Percentiles rank a stretch among this genome's conserved stretches.
These are phyloP conservation scores for Rhodotorula taiwanensis DNA, from an alignment of 768 basidiomycete genomes.

Conservation along the genomic window DNA sequence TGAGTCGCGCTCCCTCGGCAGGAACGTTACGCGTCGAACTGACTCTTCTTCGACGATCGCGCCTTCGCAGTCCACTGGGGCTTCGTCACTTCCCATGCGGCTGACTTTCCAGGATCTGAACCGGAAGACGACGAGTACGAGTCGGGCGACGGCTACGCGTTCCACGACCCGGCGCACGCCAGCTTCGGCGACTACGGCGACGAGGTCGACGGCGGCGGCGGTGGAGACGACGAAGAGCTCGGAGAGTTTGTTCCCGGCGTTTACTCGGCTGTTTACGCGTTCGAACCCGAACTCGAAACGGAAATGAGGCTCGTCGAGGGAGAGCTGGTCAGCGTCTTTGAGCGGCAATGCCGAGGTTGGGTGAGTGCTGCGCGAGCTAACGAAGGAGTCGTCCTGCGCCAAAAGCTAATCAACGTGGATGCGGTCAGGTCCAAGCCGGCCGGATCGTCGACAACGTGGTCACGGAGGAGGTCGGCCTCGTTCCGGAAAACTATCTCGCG, in stretches of 20 bases:
- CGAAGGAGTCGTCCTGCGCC: too few species aligned
- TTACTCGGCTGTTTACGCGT: slow-evolving; percentile 70
- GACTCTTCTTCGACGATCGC: neutral
- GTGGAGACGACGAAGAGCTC: slow-evolving; percentile 2
- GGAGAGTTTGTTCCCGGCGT: slow-evolving; percentile 57
- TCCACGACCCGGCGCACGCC: slow-evolving; percentile 42
- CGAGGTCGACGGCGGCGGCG: slow-evolving; percentile 3
- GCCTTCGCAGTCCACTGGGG: slow-evolving; percentile 30
- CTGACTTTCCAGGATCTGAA: slow-evolving; percentile 1
- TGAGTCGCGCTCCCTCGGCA: neutral
- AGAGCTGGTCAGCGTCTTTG: slow-evolving; percentile 59
- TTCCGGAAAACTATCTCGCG: slow-evolving; percentile 34
- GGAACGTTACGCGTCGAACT: neutral
- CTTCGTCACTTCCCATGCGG: slow-evolving; percentile 34
- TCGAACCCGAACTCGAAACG: slow-evolving; percentile 70
- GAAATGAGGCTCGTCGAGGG: slow-evolving; percentile 77
- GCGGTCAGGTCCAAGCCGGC: slow-evolving; percentile 28
- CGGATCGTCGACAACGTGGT: slow-evolving; percentile 10
- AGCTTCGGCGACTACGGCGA: neutral
- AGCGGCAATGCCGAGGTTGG: slow-evolving; percentile 33
- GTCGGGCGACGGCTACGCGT: slow-evolving; percentile 15
- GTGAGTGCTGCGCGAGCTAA: slow-evolving; percentile 6
- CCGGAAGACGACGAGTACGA: neutral
- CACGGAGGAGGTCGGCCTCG: slow-evolving; percentile 29
- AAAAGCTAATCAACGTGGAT: too few species aligned